Evolutionary conservation across 768 basidiomycete species (phyloP).

Genomic region (Boletus barrowsii): DNA sequence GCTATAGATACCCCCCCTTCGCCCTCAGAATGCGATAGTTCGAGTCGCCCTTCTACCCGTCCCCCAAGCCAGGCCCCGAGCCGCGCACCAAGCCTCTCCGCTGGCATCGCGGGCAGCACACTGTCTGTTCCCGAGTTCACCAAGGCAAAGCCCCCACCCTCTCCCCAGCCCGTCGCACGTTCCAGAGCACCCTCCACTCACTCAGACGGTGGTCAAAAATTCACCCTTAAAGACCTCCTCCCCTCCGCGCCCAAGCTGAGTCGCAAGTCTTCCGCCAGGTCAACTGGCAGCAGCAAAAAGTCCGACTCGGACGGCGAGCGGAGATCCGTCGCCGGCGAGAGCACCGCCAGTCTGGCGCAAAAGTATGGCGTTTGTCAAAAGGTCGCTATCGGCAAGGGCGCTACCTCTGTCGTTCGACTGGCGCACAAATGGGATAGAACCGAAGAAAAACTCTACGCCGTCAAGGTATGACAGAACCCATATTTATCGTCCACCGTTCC

Average conservation of each 20-base stretch:
- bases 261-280: constrained; percentile 69
- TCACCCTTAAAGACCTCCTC: constrained; percentile 81
- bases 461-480: constrained; percentile 68
- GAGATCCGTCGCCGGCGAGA: constrained; percentile 48
- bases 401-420: constrained; percentile 93
- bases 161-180: constrained; percentile 26
- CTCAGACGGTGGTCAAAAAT: constrained; percentile 66
- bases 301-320: constrained; percentile 62
- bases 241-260: constrained; percentile 69
- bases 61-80: constrained; percentile 55
- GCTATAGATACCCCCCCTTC: constrained; percentile 46
- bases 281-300: constrained; percentile 58
- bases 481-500: neutral
- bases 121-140: constrained; percentile 24
- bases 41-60: constrained; percentile 59
- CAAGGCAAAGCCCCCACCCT: constrained; percentile 19
- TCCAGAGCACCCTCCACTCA: constrained; percentile 44
- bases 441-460: constrained; percentile 96
- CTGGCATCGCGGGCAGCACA: constrained; percentile 39
- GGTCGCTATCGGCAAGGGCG: constrained; percentile 95
- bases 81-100: constrained; percentile 35
- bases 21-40: constrained; percentile 55
- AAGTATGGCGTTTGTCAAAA: constrained; percentile 98
- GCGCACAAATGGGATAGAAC: constrained; percentile 98
- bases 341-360: constrained; percentile 60